These are phyloP conservation scores for Fusarium compactum DNA, from an alignment of 2,329 filamentous ascomycete species.

Conservation along the genomic window DNA sequence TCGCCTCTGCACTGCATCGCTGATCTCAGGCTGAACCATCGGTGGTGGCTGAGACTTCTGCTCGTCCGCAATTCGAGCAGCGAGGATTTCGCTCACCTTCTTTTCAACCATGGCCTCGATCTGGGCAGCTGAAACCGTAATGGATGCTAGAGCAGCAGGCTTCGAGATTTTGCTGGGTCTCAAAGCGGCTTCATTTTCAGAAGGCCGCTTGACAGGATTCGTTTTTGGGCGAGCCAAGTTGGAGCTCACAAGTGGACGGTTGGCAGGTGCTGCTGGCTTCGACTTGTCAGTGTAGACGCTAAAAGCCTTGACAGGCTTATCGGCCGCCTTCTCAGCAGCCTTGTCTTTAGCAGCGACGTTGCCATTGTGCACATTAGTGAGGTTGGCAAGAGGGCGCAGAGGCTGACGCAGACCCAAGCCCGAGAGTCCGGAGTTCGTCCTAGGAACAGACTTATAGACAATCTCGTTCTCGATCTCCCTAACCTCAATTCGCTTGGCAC, in stretches of 20 bases:
- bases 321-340: constrained; percentile 45
- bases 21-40: constrained; percentile 65
- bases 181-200: constrained; percentile 54
- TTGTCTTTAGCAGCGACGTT: constrained; percentile 62
- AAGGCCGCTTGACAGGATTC: constrained; percentile 57
- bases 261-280: constrained; percentile 58
- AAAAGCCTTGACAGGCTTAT: constrained; percentile 85
- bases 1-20: constrained; percentile 81
- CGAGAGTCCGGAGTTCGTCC: constrained; percentile 58
- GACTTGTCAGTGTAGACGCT: constrained; percentile 84
- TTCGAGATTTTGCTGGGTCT: constrained; percentile 62
- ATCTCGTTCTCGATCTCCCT: constrained; percentile 96
- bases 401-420: constrained; percentile 74
- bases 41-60: constrained; percentile 51
- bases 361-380: constrained; percentile 77
- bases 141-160: constrained; percentile 46
- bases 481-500: constrained; percentile 96
- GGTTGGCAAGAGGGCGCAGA: constrained; percentile 79
- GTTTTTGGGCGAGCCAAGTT: constrained; percentile 49
- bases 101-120: constrained; percentile 94
- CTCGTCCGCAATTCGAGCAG: constrained; percentile 71
- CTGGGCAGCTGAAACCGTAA: constrained; percentile 74
- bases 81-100: constrained; percentile 90
- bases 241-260: constrained; percentile 52
- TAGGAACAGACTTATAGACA: constrained; percentile 81